Evolutionary conservation across 2,329 filamentous ascomycete genomes (phyloP).

Genomic region (Phaeosphaeriaceae sp.): DNA sequence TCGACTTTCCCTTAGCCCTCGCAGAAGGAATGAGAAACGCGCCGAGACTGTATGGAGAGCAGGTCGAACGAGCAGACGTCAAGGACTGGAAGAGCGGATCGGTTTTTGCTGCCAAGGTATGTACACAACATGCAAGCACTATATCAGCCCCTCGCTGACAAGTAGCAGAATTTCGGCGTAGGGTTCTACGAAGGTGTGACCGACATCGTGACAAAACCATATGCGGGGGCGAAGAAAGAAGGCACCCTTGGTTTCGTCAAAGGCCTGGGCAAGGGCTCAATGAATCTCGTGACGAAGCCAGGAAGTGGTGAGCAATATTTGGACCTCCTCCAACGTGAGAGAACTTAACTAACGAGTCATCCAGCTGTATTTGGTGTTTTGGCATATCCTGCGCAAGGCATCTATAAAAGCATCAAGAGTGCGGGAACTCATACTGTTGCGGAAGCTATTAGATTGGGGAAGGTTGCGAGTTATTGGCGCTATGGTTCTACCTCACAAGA

Average conservation of each 20-base stretch:
- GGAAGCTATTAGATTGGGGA: neutral
- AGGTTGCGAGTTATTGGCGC: neutral
- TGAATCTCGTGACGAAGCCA: slow-evolving; percentile 6
- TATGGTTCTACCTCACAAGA: neutral
- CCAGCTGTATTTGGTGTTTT: slow-evolving; percentile 13
- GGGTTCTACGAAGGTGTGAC: slow-evolving; percentile 34
- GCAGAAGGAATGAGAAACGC: slow-evolving; percentile 46
- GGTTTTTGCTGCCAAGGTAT: slow-evolving; percentile 45
- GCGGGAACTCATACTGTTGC: neutral
- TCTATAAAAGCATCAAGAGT: neutral
- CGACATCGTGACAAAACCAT: slow-evolving; percentile 40
- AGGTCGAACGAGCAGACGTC: slow-evolving; percentile 42
- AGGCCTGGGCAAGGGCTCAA: slow-evolving; percentile 43
- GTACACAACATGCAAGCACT: neutral
- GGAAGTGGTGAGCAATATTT: slow-evolving; percentile 4
- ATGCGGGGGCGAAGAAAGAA: slow-evolving; percentile 39
- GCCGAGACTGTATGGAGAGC: slow-evolving; percentile 49
- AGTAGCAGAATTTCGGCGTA: neutral
- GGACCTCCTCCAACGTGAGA: too few species aligned
- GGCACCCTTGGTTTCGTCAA: slow-evolving; percentile 43
- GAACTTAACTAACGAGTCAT: too few species aligned
- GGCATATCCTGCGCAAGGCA: slow-evolving; percentile 24
- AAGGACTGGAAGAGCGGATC: slow-evolving; percentile 45
- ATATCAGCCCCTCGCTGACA: neutral
- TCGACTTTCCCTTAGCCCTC: slow-evolving; percentile 49